Evolutionary conservation across 2,329 filamentous ascomycete genomes (phyloP), one percentile per base, ranked within the genome.

Genomic region (Capronia americana): DNA sequence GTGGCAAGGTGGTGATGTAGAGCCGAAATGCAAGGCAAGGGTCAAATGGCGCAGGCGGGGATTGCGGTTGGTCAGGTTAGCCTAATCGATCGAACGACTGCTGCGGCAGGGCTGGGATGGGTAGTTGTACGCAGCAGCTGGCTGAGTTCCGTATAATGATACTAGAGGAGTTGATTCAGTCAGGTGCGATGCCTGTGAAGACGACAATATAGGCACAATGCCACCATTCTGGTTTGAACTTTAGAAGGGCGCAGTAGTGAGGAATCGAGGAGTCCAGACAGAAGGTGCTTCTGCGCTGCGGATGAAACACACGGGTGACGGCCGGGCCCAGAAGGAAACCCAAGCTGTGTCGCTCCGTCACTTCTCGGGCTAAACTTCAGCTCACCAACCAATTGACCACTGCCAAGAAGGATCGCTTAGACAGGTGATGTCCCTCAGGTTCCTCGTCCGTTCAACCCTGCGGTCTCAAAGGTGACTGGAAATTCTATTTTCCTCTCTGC

Each of bases 1-100:
- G 69, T 69, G 64, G 65, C 66, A 50, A 64, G 60, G 55, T 57
- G 62, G 57, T 66, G 68, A 66, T 65, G 68, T 41, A 38, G 57
- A 56, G 38, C 50, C 55, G 57, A 53, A 51, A 50, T 50, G 61
- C 48, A 56, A 59, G 38, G 48, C 32, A 44, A 54, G 48, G 41
- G 44, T 55, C 32, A 62, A 68, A 61, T 66, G 57, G 60, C 60
- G 66, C 65, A 62, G 64, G 68, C 65, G 68, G 68, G 68, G 38
- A 65, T 50, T 68, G 62, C 62, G 20, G 48, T 61, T 61, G 48
- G 48, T 51, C 48, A 51, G 48, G 48, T 10, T 51, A 44, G 62
- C 48, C 67, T 59, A 60, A 65, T 46, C 61, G 23, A 62, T 48
- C 38, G 24, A 34, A 59, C 20, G 50, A 44, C 53, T n/a, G 28